These are phyloP conservation scores for Rhodamnia argentea DNA, from an alignment of 345 rosid species.

Conservation along the genomic window DNA sequence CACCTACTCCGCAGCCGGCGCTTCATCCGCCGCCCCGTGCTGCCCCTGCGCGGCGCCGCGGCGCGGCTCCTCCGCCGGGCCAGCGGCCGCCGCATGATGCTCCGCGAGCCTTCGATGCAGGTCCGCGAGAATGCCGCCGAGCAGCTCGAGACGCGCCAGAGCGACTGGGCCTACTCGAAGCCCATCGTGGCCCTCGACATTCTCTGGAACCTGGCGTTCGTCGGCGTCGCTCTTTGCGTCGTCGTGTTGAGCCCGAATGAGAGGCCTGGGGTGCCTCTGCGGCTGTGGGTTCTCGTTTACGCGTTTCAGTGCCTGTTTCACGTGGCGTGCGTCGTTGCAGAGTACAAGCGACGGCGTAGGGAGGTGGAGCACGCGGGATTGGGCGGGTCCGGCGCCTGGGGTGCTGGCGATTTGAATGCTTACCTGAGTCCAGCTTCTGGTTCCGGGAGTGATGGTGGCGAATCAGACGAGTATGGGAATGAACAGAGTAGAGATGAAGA, in stretches of 20 bases:
- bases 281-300: constrained; percentile 70
- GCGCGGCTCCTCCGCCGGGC: constrained; percentile 68
- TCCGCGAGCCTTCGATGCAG: constrained; percentile 63
- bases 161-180: constrained; percentile 72
- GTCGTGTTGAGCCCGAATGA: constrained; percentile 42
- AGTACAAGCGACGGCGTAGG: constrained; percentile 37
- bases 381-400: constrained; percentile 5
- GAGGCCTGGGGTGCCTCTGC: constrained; percentile 50
- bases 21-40: constrained; percentile 40
- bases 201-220: constrained; percentile 57
- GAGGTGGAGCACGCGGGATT: constrained; percentile 6
- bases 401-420: constrained; percentile 4
- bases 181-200: constrained; percentile 60
- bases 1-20: constrained; percentile 54
- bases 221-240: constrained; percentile 34
- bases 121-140: constrained; percentile 85
- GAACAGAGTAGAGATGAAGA: constrained; percentile 20
- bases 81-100: constrained; percentile 72
- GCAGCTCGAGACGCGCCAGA: constrained; percentile 80
- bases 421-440: constrained; percentile 4
- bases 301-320: constrained; percentile 59
- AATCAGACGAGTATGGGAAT: constrained; percentile 14
- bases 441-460: constrained; percentile 22
- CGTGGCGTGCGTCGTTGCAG: constrained; percentile 43
- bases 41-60: constrained; percentile 44